phyloP scores from a whole-genome alignment of 805 yeast genomes.

The Candida berthetii region DNA sequence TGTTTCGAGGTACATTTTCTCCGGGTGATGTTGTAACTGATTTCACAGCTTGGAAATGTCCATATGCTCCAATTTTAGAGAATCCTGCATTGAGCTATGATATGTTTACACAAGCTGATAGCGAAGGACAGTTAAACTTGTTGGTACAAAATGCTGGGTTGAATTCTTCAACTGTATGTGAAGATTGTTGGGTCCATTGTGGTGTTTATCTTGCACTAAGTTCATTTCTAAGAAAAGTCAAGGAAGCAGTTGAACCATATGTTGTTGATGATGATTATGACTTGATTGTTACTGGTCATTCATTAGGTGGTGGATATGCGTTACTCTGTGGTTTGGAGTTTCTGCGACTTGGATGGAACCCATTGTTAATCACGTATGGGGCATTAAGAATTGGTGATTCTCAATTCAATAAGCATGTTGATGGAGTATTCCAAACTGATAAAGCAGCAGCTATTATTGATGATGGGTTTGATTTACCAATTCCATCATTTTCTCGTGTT shows the following conservation, averaged over 20 bases:
- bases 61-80: slow-evolving; percentile 38
- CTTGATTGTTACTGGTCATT: slow-evolving; percentile 62
- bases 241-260: slow-evolving; percentile 25
- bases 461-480: slow-evolving; percentile 23
- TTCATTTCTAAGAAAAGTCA: slow-evolving; percentile 32
- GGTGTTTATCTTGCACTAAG: slow-evolving; percentile 52
- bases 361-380: slow-evolving; percentile 54
- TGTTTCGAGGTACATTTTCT: slow-evolving; percentile 60
- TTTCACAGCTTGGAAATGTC: slow-evolving; percentile 38
- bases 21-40: slow-evolving; percentile 59
- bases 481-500: slow-evolving; percentile 39
- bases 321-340: slow-evolving; percentile 58
- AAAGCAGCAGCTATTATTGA: slow-evolving; percentile 20
- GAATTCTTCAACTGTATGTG: slow-evolving; percentile 28
- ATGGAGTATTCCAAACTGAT: slow-evolving; percentile 37
- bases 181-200: slow-evolving; percentile 51
- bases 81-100: slow-evolving; percentile 8
- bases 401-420: slow-evolving; percentile 43
- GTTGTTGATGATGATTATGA: slow-evolving; percentile 34
- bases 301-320: slow-evolving; percentile 72
- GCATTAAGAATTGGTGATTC: slow-evolving; percentile 60
- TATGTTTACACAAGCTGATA: neutral
- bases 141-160: slow-evolving; percentile 8
- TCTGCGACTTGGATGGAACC: slow-evolving; percentile 43
- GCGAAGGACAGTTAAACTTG: neutral